Evolutionary conservation across 1,284 basidiomycete genomes (phyloP).

Genomic region (Mrakiaceae sp.): DNA sequence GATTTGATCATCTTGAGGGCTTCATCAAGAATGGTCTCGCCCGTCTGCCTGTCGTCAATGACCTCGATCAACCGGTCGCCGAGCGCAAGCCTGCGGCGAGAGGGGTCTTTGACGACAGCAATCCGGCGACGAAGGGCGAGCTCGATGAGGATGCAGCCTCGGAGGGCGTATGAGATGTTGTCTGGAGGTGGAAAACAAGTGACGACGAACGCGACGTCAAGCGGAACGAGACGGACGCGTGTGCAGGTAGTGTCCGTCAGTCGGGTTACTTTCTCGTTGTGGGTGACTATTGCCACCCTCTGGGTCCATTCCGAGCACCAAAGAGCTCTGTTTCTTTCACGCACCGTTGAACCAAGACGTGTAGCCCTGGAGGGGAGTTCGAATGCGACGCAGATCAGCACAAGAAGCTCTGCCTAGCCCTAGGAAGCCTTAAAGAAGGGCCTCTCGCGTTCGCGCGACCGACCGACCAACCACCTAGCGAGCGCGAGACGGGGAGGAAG

Average conservation of each 20-base stretch:
- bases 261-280: too few relatives aligned
- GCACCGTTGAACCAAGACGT: slow-evolving; percentile 18
- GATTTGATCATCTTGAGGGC: slow-evolving; percentile 85
- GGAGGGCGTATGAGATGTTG: slow-evolving; percentile 90
- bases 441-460: neutral
- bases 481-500: neutral
- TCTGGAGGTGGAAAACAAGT: slow-evolving; percentile 96
- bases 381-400: too few relatives aligned
- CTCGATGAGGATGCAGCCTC: slow-evolving; percentile 90
- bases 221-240: neutral
- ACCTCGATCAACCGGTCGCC: slow-evolving; percentile 81
- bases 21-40: slow-evolving; percentile 90
- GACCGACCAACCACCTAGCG: neutral
- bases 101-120: slow-evolving; percentile 73
- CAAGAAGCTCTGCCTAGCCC: neutral
- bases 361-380: slow-evolving; percentile 7
- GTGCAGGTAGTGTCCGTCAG: too few relatives aligned
- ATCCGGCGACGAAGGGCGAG: slow-evolving; percentile 81
- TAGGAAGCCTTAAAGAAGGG: neutral
- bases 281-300: too few relatives aligned
- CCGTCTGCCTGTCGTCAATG: slow-evolving; percentile 77
- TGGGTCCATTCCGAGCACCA: neutral
- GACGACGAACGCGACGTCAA: slow-evolving; percentile 38
- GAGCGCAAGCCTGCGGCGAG: slow-evolving; percentile 60
- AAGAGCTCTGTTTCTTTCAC: neutral